These are phyloP conservation scores for Pseudopithomyces maydicus DNA, from an alignment of 2,329 filamentous ascomycete species.

Conservation along the genomic window DNA sequence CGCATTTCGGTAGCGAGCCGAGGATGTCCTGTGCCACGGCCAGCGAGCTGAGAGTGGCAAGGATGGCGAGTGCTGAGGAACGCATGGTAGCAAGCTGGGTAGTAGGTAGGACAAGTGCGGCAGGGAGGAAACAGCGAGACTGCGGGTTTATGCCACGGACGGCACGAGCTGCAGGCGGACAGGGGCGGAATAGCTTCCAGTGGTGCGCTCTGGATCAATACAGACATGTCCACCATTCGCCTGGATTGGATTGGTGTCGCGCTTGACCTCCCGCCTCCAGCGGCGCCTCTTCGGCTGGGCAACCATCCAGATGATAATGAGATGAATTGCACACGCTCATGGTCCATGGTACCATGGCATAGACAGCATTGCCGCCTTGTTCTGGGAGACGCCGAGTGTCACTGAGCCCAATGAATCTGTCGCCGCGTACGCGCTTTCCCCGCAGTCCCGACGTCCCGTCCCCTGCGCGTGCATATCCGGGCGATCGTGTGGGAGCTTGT, in stretches of 20 bases:
- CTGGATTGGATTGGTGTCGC: not conserved
- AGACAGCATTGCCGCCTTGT: not conserved
- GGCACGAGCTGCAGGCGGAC: slow-evolving; percentile 8
- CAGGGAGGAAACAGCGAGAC: not conserved
- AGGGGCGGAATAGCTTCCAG: slow-evolving; percentile 5
- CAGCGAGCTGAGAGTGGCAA: slow-evolving; percentile 27
- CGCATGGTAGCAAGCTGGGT: slow-evolving; percentile 24
- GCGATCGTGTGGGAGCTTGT: not conserved
- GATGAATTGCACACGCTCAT: not conserved
- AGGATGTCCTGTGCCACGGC: slow-evolving; percentile 26
- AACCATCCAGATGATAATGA: not conserved
- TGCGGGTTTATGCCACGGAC: slow-evolving; percentile 4
- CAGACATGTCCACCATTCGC: not conserved
- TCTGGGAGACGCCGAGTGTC: not conserved
- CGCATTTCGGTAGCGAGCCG: slow-evolving; percentile 29
- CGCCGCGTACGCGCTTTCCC: not conserved
- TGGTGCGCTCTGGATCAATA: slow-evolving; percentile 3
- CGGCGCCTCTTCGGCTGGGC: not conserved
- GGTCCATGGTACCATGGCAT: not conserved
- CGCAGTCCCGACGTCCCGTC: not conserved
- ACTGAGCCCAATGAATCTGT: not conserved
- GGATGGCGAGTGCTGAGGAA: slow-evolving; percentile 19
- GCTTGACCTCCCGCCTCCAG: not conserved
- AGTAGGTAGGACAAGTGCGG: not conserved
- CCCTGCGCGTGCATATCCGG: slow-evolving; percentile 1